A percentile compares a stretch with the other conserved stretches of the same genome.
phyloP scores from a whole-genome alignment of 129 eudicot genomes.

The Artemisia annua region DNA sequence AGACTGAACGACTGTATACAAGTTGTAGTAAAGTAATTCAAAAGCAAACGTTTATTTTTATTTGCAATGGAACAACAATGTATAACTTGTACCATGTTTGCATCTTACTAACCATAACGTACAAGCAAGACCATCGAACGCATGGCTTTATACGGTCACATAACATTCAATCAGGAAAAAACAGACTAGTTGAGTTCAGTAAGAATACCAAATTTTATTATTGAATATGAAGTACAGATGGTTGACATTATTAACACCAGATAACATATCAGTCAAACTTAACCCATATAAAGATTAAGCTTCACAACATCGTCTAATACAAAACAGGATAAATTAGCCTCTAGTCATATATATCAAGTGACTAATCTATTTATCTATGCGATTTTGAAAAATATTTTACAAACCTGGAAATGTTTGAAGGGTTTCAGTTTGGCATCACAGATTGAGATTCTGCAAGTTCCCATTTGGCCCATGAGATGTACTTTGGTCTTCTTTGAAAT shows the following conservation, averaged over 20 bases:
- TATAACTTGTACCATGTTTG: background rate
- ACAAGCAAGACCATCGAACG: background rate
- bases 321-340: background rate
- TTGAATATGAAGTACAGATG: background rate
- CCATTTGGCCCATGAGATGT: background rate
- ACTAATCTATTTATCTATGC: background rate
- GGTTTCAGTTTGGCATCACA: constrained; percentile 6
- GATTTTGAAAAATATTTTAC: background rate
- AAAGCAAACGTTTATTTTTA: too few species aligned
- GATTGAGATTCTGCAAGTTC: constrained; percentile 13
- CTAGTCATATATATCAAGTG: background rate
- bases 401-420: constrained; percentile 8
- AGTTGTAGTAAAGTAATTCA: too few species aligned
- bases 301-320: background rate
- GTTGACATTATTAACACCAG: background rate
- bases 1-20: background rate
- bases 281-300: background rate
- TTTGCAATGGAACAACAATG: too few species aligned
- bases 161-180: background rate
- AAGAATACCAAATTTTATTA: background rate
- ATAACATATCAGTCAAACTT: background rate
- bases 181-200: background rate
- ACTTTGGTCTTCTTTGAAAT: background rate
- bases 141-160: background rate
- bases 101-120: background rate